phyloP scores from a whole-genome alignment of 306 rosid species.

The Medicago ruthenica region DNA sequence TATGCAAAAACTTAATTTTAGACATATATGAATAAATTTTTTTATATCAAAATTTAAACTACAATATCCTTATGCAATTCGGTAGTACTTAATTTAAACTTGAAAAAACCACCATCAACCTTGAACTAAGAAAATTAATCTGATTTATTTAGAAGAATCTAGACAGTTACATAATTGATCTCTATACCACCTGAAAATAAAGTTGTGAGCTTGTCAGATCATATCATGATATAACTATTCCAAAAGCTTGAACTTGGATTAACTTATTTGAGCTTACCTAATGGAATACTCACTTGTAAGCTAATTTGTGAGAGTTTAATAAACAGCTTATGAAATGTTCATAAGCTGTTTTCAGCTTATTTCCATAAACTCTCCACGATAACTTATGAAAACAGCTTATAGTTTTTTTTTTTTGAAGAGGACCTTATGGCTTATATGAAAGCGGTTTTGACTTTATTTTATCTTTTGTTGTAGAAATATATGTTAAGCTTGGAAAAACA shows the following conservation, averaged over 20 bases:
- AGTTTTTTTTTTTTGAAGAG: too few relatives aligned
- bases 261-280: not conserved
- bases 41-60: not conserved
- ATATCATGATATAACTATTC: not conserved
- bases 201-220: not conserved
- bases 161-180: not conserved
- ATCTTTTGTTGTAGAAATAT: not conserved
- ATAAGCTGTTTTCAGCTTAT: not conserved
- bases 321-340: not conserved
- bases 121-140: not conserved
- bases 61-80: not conserved
- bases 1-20: not conserved
- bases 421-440: not conserved
- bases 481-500: not conserved
- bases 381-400: not conserved
- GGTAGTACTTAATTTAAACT: not conserved
- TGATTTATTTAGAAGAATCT: not conserved
- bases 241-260: not conserved
- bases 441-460: not conserved
- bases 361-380: not conserved
- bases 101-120: not conserved
- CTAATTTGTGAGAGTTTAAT: too few relatives aligned
- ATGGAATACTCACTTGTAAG: not conserved
- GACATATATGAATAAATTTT: not conserved
- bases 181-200: not conserved